Evolutionary conservation across 1,139 yeast genomes (phyloP).

Genomic region (Torulaspora pretoriensis): DNA sequence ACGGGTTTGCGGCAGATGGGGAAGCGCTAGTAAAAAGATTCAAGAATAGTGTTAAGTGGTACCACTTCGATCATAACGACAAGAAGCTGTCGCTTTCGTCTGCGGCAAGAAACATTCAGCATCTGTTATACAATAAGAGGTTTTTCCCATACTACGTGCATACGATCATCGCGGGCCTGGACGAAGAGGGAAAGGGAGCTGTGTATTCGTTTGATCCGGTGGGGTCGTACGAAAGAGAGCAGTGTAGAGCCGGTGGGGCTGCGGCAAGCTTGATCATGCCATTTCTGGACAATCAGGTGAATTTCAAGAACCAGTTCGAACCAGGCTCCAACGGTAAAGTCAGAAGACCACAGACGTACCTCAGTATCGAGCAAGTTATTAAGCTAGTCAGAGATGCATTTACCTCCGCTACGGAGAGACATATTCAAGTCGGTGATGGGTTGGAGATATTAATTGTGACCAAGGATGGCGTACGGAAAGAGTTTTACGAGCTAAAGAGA

Average conservation of each 20-base stretch:
- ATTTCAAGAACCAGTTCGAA: slow-evolving; percentile 84
- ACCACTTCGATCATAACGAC: slow-evolving; percentile 77
- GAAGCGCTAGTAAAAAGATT: slow-evolving; percentile 76
- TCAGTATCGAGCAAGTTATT: slow-evolving; percentile 79
- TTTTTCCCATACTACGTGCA: slow-evolving; percentile 96
- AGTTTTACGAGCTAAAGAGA: slow-evolving; percentile 80
- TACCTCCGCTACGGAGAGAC: slow-evolving; percentile 95
- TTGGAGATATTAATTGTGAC: slow-evolving; percentile 86
- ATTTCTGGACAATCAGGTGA: slow-evolving; percentile 93
- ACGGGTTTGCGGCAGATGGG: slow-evolving; percentile 96
- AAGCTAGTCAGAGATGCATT: slow-evolving; percentile 89
- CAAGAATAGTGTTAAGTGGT: slow-evolving; percentile 81
- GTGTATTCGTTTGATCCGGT: slow-evolving; percentile 96
- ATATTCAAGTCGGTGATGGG: slow-evolving; percentile 96
- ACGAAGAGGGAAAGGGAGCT: slow-evolving; percentile 91
- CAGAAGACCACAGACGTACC: slow-evolving; percentile 57
- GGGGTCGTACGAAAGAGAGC: slow-evolving; percentile 95
- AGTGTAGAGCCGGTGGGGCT: slow-evolving; percentile 97
- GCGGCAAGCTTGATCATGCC: slow-evolving; percentile 97
- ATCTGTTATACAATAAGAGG: slow-evolving; percentile 83
- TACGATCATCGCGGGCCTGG: slow-evolving; percentile 91
- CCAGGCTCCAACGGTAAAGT: slow-evolving; percentile 69
- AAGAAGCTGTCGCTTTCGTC: slow-evolving; percentile 63
- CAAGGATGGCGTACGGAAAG: slow-evolving; percentile 84
- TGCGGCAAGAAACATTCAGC: slow-evolving; percentile 91